These are phyloP conservation scores for Suaeda aralocaspica DNA, from an alignment of 148 eudicot species.

Conservation along the genomic window DNA sequence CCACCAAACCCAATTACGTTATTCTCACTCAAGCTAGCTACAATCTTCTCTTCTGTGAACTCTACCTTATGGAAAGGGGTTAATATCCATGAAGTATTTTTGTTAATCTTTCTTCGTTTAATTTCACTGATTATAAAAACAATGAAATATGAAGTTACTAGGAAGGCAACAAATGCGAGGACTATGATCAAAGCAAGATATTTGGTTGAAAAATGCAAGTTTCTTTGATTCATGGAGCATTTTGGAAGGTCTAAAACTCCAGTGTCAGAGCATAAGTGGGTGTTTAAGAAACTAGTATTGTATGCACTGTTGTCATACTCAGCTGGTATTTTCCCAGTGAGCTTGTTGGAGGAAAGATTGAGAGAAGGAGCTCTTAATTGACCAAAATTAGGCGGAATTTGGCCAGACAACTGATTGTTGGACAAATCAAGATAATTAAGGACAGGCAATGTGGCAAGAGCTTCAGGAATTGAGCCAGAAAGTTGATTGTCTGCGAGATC, in stretches of 20 bases:
- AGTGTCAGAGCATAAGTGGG: slow-evolving; percentile 44
- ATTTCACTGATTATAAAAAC: slow-evolving; percentile 27
- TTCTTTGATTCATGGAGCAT: slow-evolving; percentile 29
- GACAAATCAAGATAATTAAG: slow-evolving; percentile 54
- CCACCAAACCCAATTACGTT: slow-evolving; percentile 69
- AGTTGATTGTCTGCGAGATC: slow-evolving; percentile 47
- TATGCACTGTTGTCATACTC: slow-evolving; percentile 53
- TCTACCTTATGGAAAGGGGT: slow-evolving; percentile 52
- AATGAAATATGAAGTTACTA: slow-evolving; percentile 29
- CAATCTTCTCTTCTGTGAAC: slow-evolving; percentile 46
- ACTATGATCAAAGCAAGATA: slow-evolving; percentile 39
- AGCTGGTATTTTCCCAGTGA: slow-evolving; percentile 48
- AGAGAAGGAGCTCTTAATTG: slow-evolving; percentile 35
- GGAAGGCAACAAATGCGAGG: slow-evolving; percentile 29
- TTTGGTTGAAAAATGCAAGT: slow-evolving; percentile 24
- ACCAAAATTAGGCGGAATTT: slow-evolving; percentile 56
- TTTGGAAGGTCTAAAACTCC: slow-evolving; percentile 33
- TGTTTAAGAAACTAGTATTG: slow-evolving; percentile 47
- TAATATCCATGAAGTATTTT: slow-evolving; percentile 41
- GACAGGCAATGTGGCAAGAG: slow-evolving; percentile 44
- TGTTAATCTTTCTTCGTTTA: slow-evolving; percentile 26
- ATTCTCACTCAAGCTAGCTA: slow-evolving; percentile 43
- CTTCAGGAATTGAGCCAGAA: slow-evolving; percentile 47
- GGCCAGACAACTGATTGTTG: slow-evolving; percentile 46
- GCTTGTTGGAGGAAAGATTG: slow-evolving; percentile 56